Conservation (phyloP, 768 basidiomycete genomes). For the Leccinum ochraceum region DNA sequence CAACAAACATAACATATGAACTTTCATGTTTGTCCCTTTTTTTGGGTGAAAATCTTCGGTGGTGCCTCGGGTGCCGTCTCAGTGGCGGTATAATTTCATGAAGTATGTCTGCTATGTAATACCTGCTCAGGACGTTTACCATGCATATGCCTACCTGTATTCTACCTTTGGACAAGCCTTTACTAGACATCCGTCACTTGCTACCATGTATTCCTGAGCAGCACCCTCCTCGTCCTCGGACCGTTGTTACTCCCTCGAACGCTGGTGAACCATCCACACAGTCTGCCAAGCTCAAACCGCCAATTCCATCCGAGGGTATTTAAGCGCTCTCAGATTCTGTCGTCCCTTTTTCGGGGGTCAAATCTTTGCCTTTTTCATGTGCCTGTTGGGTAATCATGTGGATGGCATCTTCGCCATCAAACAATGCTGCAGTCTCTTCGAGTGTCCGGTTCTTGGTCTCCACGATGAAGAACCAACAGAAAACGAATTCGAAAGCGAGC, state of each 20-base stretch:
- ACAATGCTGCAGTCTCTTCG: neutral
- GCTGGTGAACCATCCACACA: constrained; percentile 36
- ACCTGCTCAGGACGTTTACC: too few relatives aligned
- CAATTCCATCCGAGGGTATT: neutral
- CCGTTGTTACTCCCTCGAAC: constrained; percentile 44
- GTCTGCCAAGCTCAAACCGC: neutral
- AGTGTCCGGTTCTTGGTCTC: neutral
- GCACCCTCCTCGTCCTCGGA: constrained; percentile 52
- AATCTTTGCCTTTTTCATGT: neutral
- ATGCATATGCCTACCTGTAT: too few relatives aligned
- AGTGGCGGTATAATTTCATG: too few relatives aligned
- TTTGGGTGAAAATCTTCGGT: neutral
- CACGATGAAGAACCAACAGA: neutral
- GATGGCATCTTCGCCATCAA: neutral
- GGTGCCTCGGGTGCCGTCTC: neutral
- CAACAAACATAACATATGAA: neutral
- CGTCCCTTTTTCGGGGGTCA: neutral
- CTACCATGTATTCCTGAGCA: constrained; percentile 12
- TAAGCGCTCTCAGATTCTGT: neutral
- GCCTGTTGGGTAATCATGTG: neutral
- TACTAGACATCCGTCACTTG: too few relatives aligned
- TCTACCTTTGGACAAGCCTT: too few relatives aligned
- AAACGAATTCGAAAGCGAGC: neutral
- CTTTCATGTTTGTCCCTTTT: neutral
- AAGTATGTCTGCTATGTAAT: too few relatives aligned